Conservation (phyloP, 176 grass and related monocot genomes). For the Phoenix dactylifera region DNA sequence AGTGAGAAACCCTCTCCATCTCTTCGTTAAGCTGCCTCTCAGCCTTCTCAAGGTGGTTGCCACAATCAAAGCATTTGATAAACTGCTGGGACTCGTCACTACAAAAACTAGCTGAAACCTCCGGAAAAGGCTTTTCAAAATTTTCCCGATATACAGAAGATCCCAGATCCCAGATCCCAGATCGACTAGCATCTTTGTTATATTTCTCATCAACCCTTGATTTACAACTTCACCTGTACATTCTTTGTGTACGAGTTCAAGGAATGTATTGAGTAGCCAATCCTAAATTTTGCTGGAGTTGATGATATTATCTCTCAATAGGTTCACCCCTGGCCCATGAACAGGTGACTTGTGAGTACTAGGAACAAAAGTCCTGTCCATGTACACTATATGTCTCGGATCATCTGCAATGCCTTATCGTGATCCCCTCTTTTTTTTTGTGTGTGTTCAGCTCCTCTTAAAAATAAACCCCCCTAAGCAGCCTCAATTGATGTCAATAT, state of each 20-base stretch:
- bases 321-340: neutral
- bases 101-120: constrained; percentile 73
- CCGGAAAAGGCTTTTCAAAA: constrained; percentile 84
- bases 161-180: constrained; percentile 71
- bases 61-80: constrained; percentile 83
- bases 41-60: constrained; percentile 67
- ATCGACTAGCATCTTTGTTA: constrained; percentile 77
- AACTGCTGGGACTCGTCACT: constrained; percentile 66
- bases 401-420: neutral
- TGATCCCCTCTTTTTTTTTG: constrained; percentile 12
- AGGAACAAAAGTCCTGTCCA: constrained; percentile 11
- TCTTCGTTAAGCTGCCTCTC: constrained; percentile 89
- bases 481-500: constrained; percentile 1
- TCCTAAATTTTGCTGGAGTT: neutral
- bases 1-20: constrained; percentile 85
- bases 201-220: constrained; percentile 64
- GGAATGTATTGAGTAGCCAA: constrained; percentile 44
- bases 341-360: neutral
- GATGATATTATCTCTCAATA: constrained; percentile 10
- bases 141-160: constrained; percentile 78
- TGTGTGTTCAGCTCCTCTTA: constrained; percentile 16
- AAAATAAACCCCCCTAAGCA: neutral
- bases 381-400: neutral
- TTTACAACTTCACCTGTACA: constrained; percentile 82
- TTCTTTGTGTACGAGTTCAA: constrained; percentile 73